Percentiles rank a stretch among this genome's conserved stretches.
Evolutionary conservation across 148 eudicot species (phyloP).

Genomic region (Nyssa sinensis): DNA sequence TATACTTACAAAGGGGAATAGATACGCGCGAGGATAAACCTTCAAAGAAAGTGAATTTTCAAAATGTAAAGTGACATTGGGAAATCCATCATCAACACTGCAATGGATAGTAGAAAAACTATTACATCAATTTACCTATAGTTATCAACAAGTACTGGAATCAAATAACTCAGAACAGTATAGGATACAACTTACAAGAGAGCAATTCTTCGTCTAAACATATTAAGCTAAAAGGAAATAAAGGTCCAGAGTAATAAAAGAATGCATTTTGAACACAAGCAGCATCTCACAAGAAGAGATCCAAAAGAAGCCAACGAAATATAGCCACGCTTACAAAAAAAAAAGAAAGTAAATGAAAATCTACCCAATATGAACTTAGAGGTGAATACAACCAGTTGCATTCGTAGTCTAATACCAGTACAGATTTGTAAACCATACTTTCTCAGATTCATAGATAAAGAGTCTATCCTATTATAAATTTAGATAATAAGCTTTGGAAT

Average conservation of each 20-base stretch:
- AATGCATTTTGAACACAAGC: neutral
- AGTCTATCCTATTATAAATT: no score
- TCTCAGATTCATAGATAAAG: no score
- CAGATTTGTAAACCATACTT: neutral
- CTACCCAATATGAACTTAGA: neutral
- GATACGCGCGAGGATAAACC: conserved; percentile 78
- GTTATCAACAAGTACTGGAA: no score
- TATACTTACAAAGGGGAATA: conserved; percentile 80
- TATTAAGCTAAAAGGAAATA: neutral
- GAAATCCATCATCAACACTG: conserved; percentile 95
- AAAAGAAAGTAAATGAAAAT: neutral
- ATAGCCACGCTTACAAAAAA: neutral
- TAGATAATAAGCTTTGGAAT: no score
- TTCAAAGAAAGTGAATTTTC: conserved; percentile 57
- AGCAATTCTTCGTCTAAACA: neutral
- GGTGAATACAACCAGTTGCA: neutral
- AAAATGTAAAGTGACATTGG: conserved; percentile 68
- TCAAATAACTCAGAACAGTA: neutral
- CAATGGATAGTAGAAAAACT: conserved; percentile 17
- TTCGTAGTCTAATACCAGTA: neutral
- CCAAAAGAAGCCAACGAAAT: neutral
- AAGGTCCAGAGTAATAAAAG: neutral
- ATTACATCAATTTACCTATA: neutral
- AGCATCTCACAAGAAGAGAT: neutral
- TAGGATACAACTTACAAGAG: neutral